Percentiles rank a stretch among this genome's conserved stretches.
These are phyloP conservation scores for Teunomyces gatunensis DNA, from an alignment of 805 yeast genomes.

Conservation along the genomic window DNA sequence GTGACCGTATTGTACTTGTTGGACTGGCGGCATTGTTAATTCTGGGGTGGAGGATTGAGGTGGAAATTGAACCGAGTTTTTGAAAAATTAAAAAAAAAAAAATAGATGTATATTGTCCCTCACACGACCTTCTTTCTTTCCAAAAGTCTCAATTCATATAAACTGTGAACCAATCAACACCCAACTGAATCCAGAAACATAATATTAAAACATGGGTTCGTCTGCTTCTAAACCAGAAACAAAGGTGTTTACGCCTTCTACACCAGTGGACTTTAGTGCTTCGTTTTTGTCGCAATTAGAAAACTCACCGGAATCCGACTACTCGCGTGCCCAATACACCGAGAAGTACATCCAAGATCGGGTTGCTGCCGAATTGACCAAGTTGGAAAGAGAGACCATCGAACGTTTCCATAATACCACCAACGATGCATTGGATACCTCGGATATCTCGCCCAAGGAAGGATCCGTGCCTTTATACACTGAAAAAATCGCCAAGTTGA, in stretches of 20 bases:
- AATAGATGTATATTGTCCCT: neutral
- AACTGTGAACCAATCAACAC: slow-evolving; percentile 3
- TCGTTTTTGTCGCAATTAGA: slow-evolving; percentile 64
- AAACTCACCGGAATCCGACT: slow-evolving; percentile 62
- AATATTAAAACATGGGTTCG: slow-evolving; percentile 49
- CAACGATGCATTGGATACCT: slow-evolving; percentile 34
- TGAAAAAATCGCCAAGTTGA: slow-evolving; percentile 42
- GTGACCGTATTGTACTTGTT: slow-evolving; percentile 55
- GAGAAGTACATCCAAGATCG: slow-evolving; percentile 65
- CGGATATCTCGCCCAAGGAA: slow-evolving; percentile 20
- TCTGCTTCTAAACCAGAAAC: slow-evolving; percentile 61
- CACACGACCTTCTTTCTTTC: slow-evolving; percentile 4
- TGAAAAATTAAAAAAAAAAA: neutral
- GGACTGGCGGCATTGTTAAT: slow-evolving; percentile 59
- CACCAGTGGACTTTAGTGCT: slow-evolving; percentile 68
- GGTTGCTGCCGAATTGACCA: slow-evolving; percentile 55
- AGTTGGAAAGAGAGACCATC: slow-evolving; percentile 52
- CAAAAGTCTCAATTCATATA: neutral
- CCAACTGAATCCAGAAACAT: neutral
- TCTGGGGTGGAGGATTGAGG: neutral
- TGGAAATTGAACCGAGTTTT: neutral
- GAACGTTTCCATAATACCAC: slow-evolving; percentile 51
- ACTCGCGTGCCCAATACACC: slow-evolving; percentile 65
- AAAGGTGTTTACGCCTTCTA: slow-evolving; percentile 62
- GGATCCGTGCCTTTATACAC: slow-evolving; percentile 30